Percentiles rank a stretch among this genome's conserved stretches.
Conservation (phyloP, 2,329 filamentous ascomycete species). For the Colletotrichum somersetense region DNA sequence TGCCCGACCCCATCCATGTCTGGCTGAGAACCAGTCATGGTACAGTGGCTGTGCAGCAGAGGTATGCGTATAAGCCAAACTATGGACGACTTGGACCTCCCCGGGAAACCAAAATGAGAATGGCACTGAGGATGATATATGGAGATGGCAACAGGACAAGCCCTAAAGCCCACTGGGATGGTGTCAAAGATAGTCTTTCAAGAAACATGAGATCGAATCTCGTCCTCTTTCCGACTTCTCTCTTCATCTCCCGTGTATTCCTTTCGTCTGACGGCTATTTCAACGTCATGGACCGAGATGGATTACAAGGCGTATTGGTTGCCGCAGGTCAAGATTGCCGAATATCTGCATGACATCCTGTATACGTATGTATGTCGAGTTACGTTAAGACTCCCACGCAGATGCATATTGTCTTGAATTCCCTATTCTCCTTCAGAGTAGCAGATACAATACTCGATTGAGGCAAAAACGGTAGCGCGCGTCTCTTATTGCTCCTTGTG, state of each 20-base stretch:
- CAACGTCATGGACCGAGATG: neutral
- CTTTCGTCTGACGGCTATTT: neutral
- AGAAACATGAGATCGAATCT: neutral
- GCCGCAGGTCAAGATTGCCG: neutral
- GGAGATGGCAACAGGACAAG: neutral
- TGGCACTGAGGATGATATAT: too few species aligned
- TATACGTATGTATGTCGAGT: neutral
- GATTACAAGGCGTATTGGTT: too few species aligned
- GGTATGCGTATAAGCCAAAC: neutral
- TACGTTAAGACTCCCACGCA: too few species aligned
- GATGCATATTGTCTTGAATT: neutral
- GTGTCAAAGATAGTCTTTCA: neutral
- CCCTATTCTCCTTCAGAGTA: too few species aligned
- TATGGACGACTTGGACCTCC: neutral
- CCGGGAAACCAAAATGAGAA: neutral
- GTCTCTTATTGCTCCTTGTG: neutral
- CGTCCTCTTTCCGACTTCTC: neutral
- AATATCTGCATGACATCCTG: neutral
- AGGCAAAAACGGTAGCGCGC: neutral
- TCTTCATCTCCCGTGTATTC: too few species aligned
- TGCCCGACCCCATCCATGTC: neutral
- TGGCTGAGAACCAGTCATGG: neutral
- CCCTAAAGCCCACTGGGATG: neutral
- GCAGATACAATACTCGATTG: neutral
- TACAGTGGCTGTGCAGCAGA: neutral